These are phyloP conservation scores for Papiliotrema nemorosa DNA, from an alignment of 1,284 basidiomycete species.

Conservation along the genomic window DNA sequence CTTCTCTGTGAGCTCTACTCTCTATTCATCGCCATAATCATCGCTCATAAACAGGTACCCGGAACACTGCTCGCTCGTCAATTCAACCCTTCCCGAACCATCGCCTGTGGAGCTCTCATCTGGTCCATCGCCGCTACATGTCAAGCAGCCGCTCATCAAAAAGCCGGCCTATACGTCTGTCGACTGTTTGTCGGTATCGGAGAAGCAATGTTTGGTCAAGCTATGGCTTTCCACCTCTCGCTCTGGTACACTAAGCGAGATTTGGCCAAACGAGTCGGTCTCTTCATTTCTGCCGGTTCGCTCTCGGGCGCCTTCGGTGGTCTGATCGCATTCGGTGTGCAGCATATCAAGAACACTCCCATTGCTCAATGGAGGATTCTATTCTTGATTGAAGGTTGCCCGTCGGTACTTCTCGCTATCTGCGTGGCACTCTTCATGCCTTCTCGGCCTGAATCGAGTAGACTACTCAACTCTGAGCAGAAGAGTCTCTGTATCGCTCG, in stretches of 20 bases:
- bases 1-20: constrained; percentile 38
- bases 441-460: constrained; percentile 69
- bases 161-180: constrained; percentile 44
- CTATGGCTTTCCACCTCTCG: constrained; percentile 40
- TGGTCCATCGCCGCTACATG: constrained; percentile 50
- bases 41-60: constrained; percentile 20
- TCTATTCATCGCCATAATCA: constrained; percentile 10
- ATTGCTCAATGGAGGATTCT: constrained; percentile 41
- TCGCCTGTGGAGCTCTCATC: constrained; percentile 47
- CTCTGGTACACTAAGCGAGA: constrained; percentile 51
- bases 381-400: constrained; percentile 60
- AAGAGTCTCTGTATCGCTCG: constrained; percentile 67
- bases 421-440: constrained; percentile 66
- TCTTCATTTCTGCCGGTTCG: constrained; percentile 52
- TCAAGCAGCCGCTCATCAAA: constrained; percentile 44
- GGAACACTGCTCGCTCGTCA: constrained; percentile 34
- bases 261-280: constrained; percentile 49
- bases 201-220: constrained; percentile 45
- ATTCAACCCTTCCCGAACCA: constrained; percentile 20
- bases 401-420: constrained; percentile 60
- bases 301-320: constrained; percentile 48
- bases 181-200: constrained; percentile 50
- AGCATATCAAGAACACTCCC: constrained; percentile 30
- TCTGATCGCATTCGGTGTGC: constrained; percentile 44
- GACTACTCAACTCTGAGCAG: constrained; percentile 66